phyloP scores from a whole-genome alignment of 306 rosid species.

The Lagenaria siceraria region DNA sequence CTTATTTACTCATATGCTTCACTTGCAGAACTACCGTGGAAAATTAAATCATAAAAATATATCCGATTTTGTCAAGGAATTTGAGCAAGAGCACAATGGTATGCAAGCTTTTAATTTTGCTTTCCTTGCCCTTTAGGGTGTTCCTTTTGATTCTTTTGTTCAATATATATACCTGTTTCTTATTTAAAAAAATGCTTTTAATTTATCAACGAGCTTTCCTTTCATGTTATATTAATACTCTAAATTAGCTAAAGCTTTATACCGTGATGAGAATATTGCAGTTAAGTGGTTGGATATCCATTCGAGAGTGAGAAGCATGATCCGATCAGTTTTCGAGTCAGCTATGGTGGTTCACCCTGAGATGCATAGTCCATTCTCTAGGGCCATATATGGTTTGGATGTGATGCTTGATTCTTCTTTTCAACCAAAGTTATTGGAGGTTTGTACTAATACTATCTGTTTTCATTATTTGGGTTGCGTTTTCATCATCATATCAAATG shows the following conservation, averaged over 20 bases:
- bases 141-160: too few relatives aligned
- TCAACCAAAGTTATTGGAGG: slow-evolving; percentile 85
- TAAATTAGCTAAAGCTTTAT: neutral
- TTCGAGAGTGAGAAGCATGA: slow-evolving; percentile 47
- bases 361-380: slow-evolving; percentile 67
- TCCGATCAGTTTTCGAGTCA: slow-evolving; percentile 72
- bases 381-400: slow-evolving; percentile 90
- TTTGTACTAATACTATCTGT: slow-evolving; percentile 14
- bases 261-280: slow-evolving; percentile 13
- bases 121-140: too few relatives aligned
- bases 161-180: too few relatives aligned
- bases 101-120: slow-evolving; percentile 3
- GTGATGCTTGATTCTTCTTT: slow-evolving; percentile 76
- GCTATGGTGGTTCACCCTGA: slow-evolving; percentile 75
- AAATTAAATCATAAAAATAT: slow-evolving; percentile 52
- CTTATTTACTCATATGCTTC: neutral
- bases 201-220: neutral
- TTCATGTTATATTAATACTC: neutral
- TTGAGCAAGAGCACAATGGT: slow-evolving; percentile 92
- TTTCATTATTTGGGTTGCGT: neutral
- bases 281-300: slow-evolving; percentile 86
- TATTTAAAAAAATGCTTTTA: too few relatives aligned
- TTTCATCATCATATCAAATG: neutral
- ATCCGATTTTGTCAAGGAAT: slow-evolving; percentile 66
- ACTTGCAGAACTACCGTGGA: slow-evolving; percentile 72